phyloP scores from a whole-genome alignment of 805 yeast genomes.

The Cyberlindnera subsufficiens region DNA sequence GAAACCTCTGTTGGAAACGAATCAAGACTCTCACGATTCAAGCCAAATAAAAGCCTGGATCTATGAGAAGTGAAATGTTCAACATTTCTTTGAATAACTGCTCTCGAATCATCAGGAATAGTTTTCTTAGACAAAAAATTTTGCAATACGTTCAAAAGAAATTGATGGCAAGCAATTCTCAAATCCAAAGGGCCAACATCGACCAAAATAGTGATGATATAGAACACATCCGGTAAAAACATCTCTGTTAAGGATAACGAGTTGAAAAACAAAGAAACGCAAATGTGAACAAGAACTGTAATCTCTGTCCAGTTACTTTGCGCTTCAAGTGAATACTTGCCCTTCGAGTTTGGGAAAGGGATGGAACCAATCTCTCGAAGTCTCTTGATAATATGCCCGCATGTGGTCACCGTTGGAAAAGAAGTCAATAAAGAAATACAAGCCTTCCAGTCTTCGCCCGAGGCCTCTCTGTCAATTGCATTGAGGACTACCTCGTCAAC shows the following conservation, averaged over 20 bases:
- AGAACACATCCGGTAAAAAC: conserved; percentile 67
- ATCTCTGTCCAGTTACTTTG: conserved; percentile 67
- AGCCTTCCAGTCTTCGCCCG: conserved; percentile 61
- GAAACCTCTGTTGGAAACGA: conserved; percentile 28
- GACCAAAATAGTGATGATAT: conserved; percentile 54
- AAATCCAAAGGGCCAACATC: conserved; percentile 48
- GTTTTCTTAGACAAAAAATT: conserved; percentile 55
- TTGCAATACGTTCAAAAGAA: conserved; percentile 63
- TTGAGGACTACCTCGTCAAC: conserved; percentile 72
- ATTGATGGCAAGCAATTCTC: conserved; percentile 53
- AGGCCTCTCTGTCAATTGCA: conserved; percentile 74
- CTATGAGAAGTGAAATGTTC: conserved; percentile 47
- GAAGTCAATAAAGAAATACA: conserved; percentile 56
- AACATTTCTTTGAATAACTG: conserved; percentile 40
- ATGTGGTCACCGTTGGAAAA: conserved; percentile 66
- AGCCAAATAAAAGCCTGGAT: conserved; percentile 62
- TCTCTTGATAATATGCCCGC: conserved; percentile 56
- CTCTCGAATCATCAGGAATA: conserved; percentile 34
- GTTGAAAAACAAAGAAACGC: conserved; percentile 66
- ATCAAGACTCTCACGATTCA: conserved; percentile 47
- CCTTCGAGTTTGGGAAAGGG: conserved; percentile 36
- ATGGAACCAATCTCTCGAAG: conserved; percentile 49
- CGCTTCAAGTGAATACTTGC: conserved; percentile 40
- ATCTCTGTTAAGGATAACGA: conserved; percentile 53
- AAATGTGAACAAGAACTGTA: conserved; percentile 56